These are phyloP conservation scores for Dothideomycetes sp. DNA, from an alignment of 2,329 filamentous ascomycete species.

Conservation along the genomic window DNA sequence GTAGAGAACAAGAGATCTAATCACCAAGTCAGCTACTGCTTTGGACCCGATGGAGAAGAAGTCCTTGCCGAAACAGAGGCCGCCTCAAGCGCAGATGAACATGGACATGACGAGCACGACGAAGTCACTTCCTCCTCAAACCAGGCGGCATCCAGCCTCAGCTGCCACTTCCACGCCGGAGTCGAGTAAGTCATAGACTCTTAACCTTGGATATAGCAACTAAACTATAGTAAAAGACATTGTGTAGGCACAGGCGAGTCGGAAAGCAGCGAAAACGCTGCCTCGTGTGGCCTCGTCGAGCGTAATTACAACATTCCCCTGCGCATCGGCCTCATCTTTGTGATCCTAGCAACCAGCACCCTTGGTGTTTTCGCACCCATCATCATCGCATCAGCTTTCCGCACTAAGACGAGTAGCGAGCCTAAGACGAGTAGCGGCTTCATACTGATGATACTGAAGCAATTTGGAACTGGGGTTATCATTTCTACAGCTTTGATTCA, in stretches of 20 bases:
- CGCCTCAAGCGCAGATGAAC: slow-evolving; percentile 17
- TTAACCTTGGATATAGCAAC: background rate
- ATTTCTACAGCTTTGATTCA: slow-evolving; percentile 62
- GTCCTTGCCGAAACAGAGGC: slow-evolving; percentile 41
- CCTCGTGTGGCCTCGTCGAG: slow-evolving; percentile 35
- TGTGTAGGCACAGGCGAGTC: slow-evolving; percentile 43
- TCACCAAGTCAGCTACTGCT: slow-evolving; percentile 42
- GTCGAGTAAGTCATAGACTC: slow-evolving; percentile 49
- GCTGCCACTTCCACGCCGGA: slow-evolving; percentile 65
- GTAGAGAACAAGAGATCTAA: too few species aligned
- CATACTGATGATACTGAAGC: slow-evolving; percentile 55
- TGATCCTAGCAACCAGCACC: slow-evolving; percentile 55
- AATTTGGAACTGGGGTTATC: slow-evolving; percentile 62
- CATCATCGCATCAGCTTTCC: slow-evolving; percentile 47
- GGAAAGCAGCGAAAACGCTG: slow-evolving; percentile 20
- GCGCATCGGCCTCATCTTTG: slow-evolving; percentile 61
- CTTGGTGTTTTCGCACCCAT: slow-evolving; percentile 62
- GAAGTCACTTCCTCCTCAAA: too few species aligned
- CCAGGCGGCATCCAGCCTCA: slow-evolving; percentile 12
- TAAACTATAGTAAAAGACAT: slow-evolving; percentile 18
- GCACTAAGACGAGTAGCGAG: slow-evolving; percentile 37
- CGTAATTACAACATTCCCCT: slow-evolving; percentile 57
- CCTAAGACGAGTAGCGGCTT: too few species aligned
- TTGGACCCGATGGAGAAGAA: slow-evolving; percentile 49
- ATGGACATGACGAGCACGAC: too few species aligned